phyloP scores from a whole-genome alignment of 371 early-diverging fungal species.

The Actinomucor elegans region DNA sequence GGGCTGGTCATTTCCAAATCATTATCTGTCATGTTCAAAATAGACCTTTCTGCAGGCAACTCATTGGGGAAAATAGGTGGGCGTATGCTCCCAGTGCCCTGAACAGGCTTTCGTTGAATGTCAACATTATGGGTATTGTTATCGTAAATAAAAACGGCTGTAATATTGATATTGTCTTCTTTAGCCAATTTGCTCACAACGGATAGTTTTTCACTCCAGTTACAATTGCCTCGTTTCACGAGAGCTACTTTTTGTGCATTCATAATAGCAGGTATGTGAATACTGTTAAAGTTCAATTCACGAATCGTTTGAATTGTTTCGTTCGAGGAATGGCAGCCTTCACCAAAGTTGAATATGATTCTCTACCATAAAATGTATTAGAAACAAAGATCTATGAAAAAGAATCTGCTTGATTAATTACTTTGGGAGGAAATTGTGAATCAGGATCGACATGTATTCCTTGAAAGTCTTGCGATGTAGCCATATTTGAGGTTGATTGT shows the following conservation, averaged over 20 bases:
- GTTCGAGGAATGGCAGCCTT: slow-evolving; percentile 19
- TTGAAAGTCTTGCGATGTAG: slow-evolving; percentile 26
- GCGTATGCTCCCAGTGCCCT: slow-evolving; percentile 2
- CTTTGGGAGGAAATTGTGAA: slow-evolving; percentile 6
- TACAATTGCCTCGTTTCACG: slow-evolving; percentile 26
- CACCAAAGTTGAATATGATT: slow-evolving; percentile 26
- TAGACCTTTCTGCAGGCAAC: slow-evolving; percentile 13
- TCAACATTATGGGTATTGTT: slow-evolving; percentile 16
- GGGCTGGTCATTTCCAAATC: slow-evolving; percentile 9
- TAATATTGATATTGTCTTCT: slow-evolving; percentile 6
- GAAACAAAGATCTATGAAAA: background rate
- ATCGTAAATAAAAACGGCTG: slow-evolving; percentile 29
- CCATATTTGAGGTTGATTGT: slow-evolving; percentile 8
- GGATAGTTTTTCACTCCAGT: slow-evolving; percentile 29
- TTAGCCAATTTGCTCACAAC: slow-evolving; percentile 11
- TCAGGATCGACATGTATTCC: slow-evolving; percentile 7
- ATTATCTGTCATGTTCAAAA: slow-evolving; percentile 29
- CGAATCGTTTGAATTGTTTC: slow-evolving; percentile 12
- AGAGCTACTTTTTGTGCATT: slow-evolving; percentile 23
- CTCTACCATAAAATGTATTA: slow-evolving; percentile 7
- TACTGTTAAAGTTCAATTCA: slow-evolving; percentile 11
- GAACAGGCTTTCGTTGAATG: background rate
- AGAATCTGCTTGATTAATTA: background rate
- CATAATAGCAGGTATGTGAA: background rate
- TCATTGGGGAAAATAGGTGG: slow-evolving; percentile 6